These are phyloP conservation scores for Pelagomonas calceolata DNA, from an alignment of 108 stramenopile genomes.

Conservation along the genomic window DNA sequence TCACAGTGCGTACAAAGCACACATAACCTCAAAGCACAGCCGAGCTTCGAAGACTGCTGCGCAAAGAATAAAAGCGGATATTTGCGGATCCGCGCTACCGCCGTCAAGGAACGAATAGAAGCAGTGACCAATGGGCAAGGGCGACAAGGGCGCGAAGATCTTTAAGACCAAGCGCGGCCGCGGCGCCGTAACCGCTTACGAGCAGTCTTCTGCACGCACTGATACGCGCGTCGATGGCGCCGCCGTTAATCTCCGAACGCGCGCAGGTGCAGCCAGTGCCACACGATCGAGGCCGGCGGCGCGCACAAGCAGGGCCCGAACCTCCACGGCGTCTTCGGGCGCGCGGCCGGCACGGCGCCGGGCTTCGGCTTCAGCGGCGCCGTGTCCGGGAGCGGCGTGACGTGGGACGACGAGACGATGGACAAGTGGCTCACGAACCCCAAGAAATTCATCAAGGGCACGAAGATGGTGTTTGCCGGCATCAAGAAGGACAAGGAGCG, in stretches of 20 bases:
- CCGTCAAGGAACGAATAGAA: no score
- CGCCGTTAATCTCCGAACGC: no score
- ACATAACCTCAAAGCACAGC: no score
- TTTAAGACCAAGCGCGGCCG: constrained; percentile 65
- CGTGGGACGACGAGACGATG: constrained; percentile 86
- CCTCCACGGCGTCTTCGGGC: constrained; percentile 95
- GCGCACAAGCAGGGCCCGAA: constrained; percentile 99
- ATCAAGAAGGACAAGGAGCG: constrained; percentile 50
- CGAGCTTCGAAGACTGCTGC: no score
- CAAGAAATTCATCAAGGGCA: constrained; percentile 51
- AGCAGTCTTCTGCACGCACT: no score
- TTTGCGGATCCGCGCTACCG: no score
- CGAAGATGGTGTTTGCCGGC: constrained; percentile 63
- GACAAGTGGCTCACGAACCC: constrained; percentile 68
- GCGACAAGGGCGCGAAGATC: constrained; percentile 23
- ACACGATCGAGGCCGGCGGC: constrained; percentile 93
- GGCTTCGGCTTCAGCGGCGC: constrained; percentile 91
- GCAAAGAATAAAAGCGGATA: no score
- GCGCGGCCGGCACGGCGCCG: constrained; percentile 64
- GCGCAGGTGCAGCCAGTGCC: constrained; percentile 69
- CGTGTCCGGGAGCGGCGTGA: constrained; percentile 91
- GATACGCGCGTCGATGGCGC: no score
- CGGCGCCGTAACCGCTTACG: no score
- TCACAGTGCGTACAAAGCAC: no score
- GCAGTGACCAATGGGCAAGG: no score